phyloP scores from a whole-genome alignment of 75 land plant genomes.

The Gnetum montanum region DNA sequence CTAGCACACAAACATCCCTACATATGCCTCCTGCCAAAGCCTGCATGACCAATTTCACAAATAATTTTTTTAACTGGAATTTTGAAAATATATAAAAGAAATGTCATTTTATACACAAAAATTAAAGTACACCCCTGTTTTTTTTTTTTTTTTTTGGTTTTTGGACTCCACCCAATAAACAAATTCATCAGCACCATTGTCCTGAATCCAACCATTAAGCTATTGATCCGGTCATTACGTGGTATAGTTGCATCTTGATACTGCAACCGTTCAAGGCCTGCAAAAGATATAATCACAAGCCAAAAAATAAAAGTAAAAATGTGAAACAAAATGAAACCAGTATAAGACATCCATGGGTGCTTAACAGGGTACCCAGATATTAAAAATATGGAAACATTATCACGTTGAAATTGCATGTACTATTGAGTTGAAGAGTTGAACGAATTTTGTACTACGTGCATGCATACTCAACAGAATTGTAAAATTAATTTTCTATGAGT shows the following conservation, averaged over 20 bases:
- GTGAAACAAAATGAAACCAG: too few species aligned
- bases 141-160: slow-evolving; percentile 3
- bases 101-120: not conserved
- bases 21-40: slow-evolving; percentile 77
- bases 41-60: slow-evolving; percentile 14
- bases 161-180: slow-evolving; percentile 70
- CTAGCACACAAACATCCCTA: slow-evolving; percentile 87
- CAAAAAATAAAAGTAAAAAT: not conserved
- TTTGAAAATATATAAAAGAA: not conserved
- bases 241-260: slow-evolving; percentile 49
- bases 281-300: slow-evolving; percentile 4
- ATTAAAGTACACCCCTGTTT: not conserved
- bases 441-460: too few species aligned
- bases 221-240: slow-evolving; percentile 82
- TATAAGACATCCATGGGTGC: not conserved
- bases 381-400: not conserved
- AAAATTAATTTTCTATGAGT: too few species aligned
- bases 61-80: not conserved
- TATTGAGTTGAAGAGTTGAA: too few species aligned
- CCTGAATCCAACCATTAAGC: slow-evolving; percentile 52
- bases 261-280: slow-evolving; percentile 82
- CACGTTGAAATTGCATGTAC: too few species aligned
- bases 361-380: not conserved
- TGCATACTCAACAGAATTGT: too few species aligned
- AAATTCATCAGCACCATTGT: slow-evolving; percentile 75